Base-by-base conservation (phyloP, 176 grass and related monocot species). In the Triticum monococcum region DNA sequence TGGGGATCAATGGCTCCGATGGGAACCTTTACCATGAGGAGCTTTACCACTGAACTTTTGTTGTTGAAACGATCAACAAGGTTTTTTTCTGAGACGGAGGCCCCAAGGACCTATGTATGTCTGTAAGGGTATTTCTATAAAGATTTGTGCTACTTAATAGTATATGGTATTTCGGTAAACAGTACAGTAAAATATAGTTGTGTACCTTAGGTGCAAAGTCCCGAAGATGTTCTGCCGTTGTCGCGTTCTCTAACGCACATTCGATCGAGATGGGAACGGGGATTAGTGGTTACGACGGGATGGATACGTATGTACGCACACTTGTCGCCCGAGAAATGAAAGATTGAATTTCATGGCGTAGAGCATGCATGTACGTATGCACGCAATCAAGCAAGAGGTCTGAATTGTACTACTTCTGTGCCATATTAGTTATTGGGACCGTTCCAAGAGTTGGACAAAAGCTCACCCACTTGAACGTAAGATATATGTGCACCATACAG, bases 381-480 rank as follows among this genome's bases (percentile, higher is more conserved):
- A 46, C 24, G 0, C 48, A 52, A 52, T 17, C 48, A 52, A 5
- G 26, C 26, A 65, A 66, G 64, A 30, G 12, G 3, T 37, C 3
- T 24, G 61, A 18, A 11, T n/a, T 3, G 4, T 17, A 76, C 41
- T 14, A 16, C 17, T 4, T 43, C 40, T 10, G 3, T 43, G 11
- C 10, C 40, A 52, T 45, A 45, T 45, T 45, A 78, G 46, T n/a
- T 45, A 54, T 36, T 17, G 26, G 54, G 24, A 86, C 76, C 38
- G 20, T 62, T 79, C 13, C 13, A 60, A 16, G 63, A 43, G 68
- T 59, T 59, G 2, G 20, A 14, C 64, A 59, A 61, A 48, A 87
- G 22, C 31, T 80, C 67, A 79, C 20, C 75, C 57, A 74, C 41
- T 80, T 8, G 17, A 48, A 84, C 18, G 75, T 54, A 72, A 89